Percentiles rank a stretch among this genome's conserved stretches.
These are phyloP conservation scores for Zygosaccharomyces sapae DNA, from an alignment of 1,139 yeast genomes.

Conservation along the genomic window DNA sequence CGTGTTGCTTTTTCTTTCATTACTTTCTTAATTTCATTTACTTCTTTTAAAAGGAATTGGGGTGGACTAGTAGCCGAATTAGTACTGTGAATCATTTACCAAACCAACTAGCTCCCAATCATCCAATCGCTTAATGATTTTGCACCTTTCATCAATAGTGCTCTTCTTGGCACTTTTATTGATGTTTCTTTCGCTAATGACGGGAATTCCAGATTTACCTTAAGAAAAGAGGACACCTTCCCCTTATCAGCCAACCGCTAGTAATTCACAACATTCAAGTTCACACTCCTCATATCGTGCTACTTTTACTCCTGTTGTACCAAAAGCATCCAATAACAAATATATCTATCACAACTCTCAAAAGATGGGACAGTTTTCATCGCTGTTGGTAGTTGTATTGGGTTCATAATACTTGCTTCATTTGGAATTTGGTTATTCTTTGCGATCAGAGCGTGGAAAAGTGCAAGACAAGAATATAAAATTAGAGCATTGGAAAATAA, in stretches of 20 bases:
- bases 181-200: constrained; percentile 5
- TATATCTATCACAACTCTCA: constrained; percentile 46
- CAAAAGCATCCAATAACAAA: constrained; percentile 46
- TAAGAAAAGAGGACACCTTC: constrained; percentile 1
- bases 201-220: not conserved
- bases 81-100: not conserved
- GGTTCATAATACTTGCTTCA: constrained; percentile 28
- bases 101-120: not conserved
- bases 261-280: constrained; percentile 3
- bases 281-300: constrained; percentile 35
- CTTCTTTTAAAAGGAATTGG: not conserved
- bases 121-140: not conserved
- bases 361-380: constrained; percentile 72
- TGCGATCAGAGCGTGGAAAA: constrained; percentile 24
- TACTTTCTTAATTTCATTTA: not conserved
- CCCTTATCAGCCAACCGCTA: constrained; percentile 3
- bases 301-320: constrained; percentile 47
- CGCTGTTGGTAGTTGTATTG: constrained; percentile 63
- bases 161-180: constrained; percentile 5
- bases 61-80: not conserved
- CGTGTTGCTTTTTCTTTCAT: not conserved
- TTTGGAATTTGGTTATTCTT: constrained; percentile 18
- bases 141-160: constrained; percentile 3
- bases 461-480: constrained; percentile 25
- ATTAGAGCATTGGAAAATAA: constrained; percentile 19